phyloP scores from a whole-genome alignment of 2,329 filamentous ascomycete genomes.

The Arthrobotrys sinensis region DNA sequence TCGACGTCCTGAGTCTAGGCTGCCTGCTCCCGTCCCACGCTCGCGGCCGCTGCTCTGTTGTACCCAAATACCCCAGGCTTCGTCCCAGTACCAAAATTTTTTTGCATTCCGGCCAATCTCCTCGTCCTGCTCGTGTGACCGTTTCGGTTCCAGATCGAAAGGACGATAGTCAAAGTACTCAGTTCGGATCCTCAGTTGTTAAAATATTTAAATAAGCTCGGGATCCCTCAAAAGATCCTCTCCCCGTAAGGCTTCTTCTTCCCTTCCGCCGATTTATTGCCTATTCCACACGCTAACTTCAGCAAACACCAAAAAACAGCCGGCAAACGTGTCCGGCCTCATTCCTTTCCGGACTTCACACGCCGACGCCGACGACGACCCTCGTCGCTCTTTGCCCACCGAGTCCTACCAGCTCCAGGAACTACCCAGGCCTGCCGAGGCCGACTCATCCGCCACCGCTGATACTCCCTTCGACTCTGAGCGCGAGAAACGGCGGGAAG shows the following conservation, averaged over 20 bases:
- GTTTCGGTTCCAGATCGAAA: constrained; percentile 2
- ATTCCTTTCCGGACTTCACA: constrained; percentile 26
- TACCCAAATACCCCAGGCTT: neutral
- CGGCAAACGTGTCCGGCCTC: constrained; percentile 52
- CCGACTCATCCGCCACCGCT: constrained; percentile 1
- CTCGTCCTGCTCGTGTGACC: constrained; percentile 20
- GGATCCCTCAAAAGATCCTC: constrained; percentile 45
- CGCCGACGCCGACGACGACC: constrained; percentile 28
- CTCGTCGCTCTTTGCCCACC: constrained; percentile 14
- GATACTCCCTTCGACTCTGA: constrained; percentile 21
- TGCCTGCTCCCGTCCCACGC: neutral
- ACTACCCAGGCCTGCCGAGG: constrained; percentile 28
- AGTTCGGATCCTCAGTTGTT: neutral
- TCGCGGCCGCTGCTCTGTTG: neutral
- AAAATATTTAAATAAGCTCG: constrained; percentile 27
- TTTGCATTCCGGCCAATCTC: constrained; percentile 29
- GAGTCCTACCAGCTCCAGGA: constrained; percentile 51
- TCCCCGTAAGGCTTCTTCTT: constrained; percentile 24
- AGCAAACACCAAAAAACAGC: constrained; percentile 18
- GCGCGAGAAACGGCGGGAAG: constrained; percentile 61
- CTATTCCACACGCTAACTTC: constrained; percentile 1
- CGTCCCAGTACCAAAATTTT: neutral
- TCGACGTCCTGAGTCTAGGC: constrained; percentile 19
- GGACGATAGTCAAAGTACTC: neutral
- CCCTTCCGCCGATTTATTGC: neutral